Base-by-base conservation (phyloP, 768 basidiomycete genomes). In the Phylloporus rhodoxanthus region DNA sequence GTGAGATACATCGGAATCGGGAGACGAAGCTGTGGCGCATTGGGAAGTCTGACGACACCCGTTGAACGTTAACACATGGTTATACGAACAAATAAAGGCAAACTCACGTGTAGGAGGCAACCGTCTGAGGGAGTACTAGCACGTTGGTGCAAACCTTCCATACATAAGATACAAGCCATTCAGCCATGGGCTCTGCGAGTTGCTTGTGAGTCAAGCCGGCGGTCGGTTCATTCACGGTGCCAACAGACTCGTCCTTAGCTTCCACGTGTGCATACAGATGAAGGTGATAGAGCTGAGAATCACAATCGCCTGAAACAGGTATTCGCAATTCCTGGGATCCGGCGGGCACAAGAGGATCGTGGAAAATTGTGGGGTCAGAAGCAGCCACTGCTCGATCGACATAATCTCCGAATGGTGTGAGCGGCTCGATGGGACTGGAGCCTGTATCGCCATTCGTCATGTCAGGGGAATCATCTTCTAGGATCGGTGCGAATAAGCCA, bases 91-190 rank as follows among this genome's bases (percentile, higher is more conserved):
- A 30, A 28, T 20, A 44, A 30, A 21, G 46, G 44, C 28, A 8
- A 40, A 74, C 84, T 59, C 71, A 89, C 87, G 65, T 70, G 40
- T 79, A 70, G 52, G 71, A 73, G 5, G 76, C 72, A 57, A 83
- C 81, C 29, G 65, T 60, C 8, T 75, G 57, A 4, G 83, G 79
- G 45, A 88, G 69, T 56, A 77, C 76, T 49, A 82, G 72, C 39
- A 79, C 82, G n/a, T 82, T 84, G 14, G 84, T 85, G 63, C 87
- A 88, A 39, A 81, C 80, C 64, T 85, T 87, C 88, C 88, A 91
- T 14, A 88, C 80, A 61, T 85, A 91, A 45, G 75, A 75, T 37
- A 85, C 83, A 20, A 89, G 69, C 88, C 88, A 91, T 50, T 85
- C 83, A 4, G 88, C 78, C 53, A 91, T 71, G 15, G 87, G 87